phyloP scores from a whole-genome alignment of 495 filamentous ascomycete genomes.

The Aspergillus nidulans region DNA sequence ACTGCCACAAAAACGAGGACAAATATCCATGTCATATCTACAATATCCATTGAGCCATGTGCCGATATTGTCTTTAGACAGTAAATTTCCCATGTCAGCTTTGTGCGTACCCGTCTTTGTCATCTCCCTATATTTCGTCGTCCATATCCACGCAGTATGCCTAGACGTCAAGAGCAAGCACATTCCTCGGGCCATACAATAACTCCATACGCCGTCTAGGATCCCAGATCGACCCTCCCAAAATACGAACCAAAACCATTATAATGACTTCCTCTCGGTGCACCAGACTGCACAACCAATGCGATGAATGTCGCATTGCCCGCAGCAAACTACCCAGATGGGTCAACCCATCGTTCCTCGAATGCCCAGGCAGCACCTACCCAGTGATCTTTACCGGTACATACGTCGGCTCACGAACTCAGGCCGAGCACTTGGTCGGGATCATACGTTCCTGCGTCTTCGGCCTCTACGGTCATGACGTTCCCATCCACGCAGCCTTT shows the following conservation, averaged over 20 bases:
- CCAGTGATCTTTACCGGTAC: not conserved
- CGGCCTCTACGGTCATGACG: not conserved
- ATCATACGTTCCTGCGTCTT: not conserved
- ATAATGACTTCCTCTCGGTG: not conserved
- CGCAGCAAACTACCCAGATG: not conserved
- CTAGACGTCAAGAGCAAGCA: not conserved
- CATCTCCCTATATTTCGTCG: not conserved
- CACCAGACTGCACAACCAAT: not conserved
- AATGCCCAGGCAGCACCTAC: not conserved
- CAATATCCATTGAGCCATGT: not conserved
- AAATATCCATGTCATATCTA: not conserved
- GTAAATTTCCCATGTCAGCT: not conserved
- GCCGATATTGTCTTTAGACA: not conserved
- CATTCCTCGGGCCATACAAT: not conserved
- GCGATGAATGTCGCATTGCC: not conserved
- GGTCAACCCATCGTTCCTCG: not conserved
- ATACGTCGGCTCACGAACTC: not conserved
- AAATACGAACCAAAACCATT: not conserved
- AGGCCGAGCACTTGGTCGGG: not conserved
- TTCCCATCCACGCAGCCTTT: not conserved
- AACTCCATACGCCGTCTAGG: not conserved
- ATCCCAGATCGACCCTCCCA: not conserved
- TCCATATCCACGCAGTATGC: not conserved
- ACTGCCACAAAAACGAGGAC: no score
- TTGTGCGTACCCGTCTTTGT: not conserved